Evolutionary conservation across 768 basidiomycete genomes (phyloP).

Genomic region (Holtermannia corniformis): DNA sequence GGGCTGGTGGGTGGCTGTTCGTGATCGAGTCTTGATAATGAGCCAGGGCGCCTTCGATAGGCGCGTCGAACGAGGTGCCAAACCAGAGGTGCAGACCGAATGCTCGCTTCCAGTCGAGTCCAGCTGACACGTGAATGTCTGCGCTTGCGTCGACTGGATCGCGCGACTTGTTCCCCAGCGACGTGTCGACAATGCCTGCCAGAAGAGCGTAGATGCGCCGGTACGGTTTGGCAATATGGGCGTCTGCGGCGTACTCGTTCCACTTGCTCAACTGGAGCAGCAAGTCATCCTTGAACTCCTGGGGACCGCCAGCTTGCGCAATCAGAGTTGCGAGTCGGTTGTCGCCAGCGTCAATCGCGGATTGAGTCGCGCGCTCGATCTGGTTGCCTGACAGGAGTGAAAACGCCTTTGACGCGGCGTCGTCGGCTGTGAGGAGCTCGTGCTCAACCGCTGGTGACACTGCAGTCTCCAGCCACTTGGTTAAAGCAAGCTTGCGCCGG

Average conservation of each 20-base stretch:
- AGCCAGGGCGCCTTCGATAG: conserved; percentile 60
- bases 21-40: conserved; percentile 48
- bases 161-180: conserved; percentile 48
- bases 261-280: conserved; percentile 68
- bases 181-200: conserved; percentile 59
- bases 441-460: conserved; percentile 63
- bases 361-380: conserved; percentile 67
- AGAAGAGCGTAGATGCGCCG: conserved; percentile 76
- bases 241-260: conserved; percentile 65
- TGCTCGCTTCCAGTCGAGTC: conserved; percentile 86
- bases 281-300: conserved; percentile 62
- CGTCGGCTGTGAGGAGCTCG: conserved; percentile 51
- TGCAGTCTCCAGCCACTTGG: conserved; percentile 70
- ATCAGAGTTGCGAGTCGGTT: conserved; percentile 80
- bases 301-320: conserved; percentile 67
- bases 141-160: conserved; percentile 46
- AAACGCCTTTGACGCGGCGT: conserved; percentile 51
- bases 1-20: conserved; percentile 35
- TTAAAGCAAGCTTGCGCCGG: conserved; percentile 67
- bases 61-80: conserved; percentile 51
- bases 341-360: conserved; percentile 64
- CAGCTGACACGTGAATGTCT: conserved; percentile 57
- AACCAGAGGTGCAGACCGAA: conserved; percentile 91
- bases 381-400: conserved; percentile 77
- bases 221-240: conserved; percentile 57